Base-by-base conservation (phyloP, 140 eudicot genomes). In the Bidens hawaiensis region DNA sequence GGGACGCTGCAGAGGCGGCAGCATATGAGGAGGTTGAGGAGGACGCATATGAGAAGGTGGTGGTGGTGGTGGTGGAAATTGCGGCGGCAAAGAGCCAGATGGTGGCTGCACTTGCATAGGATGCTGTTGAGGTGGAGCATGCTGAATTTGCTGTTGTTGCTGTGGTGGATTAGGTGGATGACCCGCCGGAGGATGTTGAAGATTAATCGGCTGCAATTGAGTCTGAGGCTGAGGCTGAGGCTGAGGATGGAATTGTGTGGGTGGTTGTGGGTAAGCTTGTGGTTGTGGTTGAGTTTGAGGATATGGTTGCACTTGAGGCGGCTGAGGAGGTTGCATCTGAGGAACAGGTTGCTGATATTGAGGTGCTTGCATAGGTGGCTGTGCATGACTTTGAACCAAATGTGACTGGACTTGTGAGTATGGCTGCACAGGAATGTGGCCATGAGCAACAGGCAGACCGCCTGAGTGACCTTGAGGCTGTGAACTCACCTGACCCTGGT, bases 341-440 rank as follows among this genome's bases (percentile, higher is more conserved):
- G 70, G 64, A 22, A 53, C 89, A 41, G 81, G 74, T 67, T 85
- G 96, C 73, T 77, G 94, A 80, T 87, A 79, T 67, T 75, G 90
- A 75, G 95, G 85, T 65, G 67, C 69, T 73, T 81, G 94, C 73
- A 78, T 56, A 34, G 64, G 78, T 55, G 79, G 82, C 52, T 79
- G 96, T 6, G 62, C 24, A 34, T 76, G 81, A 63, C 74, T 75
- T 74, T 80, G 95, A 45, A 47, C 60, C 10, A 75, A 62, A 49
- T 70, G 80, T 74, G 74, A 71, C 51, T 64, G 81, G 17, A 27
- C 63, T 64, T 76, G 81, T 41, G 70, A 24, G 46, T 76, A 76
- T 16, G 81, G 56, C 63, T 69, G 88, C 10, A 57, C 72, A 23
- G 87, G 73, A 38, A 79, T 53, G 24, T 57, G 71, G 7, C 62